Evolutionary conservation across 257 asterid species (phyloP), one percentile per base, ranked within the genome.

Genomic region (Cinchona pubescens): DNA sequence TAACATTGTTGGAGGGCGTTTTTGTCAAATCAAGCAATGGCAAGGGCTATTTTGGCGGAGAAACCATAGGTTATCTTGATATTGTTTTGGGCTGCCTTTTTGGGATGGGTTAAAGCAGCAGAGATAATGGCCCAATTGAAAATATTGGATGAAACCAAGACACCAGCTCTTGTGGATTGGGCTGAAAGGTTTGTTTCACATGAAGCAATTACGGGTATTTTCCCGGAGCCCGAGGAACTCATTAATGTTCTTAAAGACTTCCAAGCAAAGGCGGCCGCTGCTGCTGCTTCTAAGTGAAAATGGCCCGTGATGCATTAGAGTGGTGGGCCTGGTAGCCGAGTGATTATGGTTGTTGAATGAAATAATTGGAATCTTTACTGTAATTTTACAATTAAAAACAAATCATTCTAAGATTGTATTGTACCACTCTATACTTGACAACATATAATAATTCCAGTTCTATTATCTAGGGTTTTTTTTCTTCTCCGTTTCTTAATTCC

Each of bases 41-140:
- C 18, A 80, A 80, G 42, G 62, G 75, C 1, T 89, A 74, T 55
- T 89, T 85, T 59, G 87, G 94, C 29, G 94, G 91, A 71, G 85
- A 83, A 1, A 79, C 5, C 18, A 66, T 87, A 23, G 94, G 89
- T 18, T 83, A 67, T 64, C 58, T 87, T 2, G 91, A 89, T 72
- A 82, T 89, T 42, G 85, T 77, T 7, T 75, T 87, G 29, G 94
- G 94, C 4, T 59, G n/a, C 82, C 73, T 71, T 60, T 46, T 48
- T 85, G 73, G 81, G 75, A 53, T 82, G 91, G 88, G 38, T 82
- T 14, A 82, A 67, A 75, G 87, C 77, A 21, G 61, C 60, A 1
- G 87, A 85, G 74, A 60, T 16, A 30, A 12, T 82, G 18, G 48
- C 56, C 12, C 76, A 61, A 8, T 63, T 61, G 0, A 60, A 77